Conservation (phyloP, 2,329 filamentous ascomycete genomes). For the Fusarium aywerte region DNA sequence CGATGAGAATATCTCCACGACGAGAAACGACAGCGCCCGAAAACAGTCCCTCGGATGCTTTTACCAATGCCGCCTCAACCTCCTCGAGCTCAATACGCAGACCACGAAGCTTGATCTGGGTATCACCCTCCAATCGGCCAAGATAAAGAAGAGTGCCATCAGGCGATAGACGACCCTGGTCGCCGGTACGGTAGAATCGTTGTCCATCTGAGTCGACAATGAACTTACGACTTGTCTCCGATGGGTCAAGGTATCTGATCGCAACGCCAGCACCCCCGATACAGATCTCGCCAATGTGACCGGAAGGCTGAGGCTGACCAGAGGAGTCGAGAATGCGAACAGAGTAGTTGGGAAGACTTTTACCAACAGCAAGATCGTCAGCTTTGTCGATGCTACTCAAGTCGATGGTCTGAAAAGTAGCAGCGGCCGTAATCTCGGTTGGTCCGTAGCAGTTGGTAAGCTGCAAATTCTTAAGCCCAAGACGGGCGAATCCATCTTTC, state of each 20-base stretch:
- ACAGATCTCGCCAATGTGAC: conserved; percentile 9
- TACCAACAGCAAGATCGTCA: neutral
- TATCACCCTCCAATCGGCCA: conserved; percentile 55
- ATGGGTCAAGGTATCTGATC: conserved; percentile 2
- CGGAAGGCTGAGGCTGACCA: neutral
- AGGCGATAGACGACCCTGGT: conserved; percentile 31
- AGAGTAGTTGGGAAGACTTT: neutral
- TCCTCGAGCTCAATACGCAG: conserved; percentile 60
- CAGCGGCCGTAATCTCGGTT: conserved; percentile 37
- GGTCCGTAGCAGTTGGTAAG: conserved; percentile 47
- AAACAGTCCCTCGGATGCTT: neutral
- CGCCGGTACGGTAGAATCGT: conserved; percentile 30
- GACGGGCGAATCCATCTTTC: neutral
- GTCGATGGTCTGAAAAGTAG: neutral
- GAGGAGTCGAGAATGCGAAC: neutral
- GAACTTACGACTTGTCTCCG: conserved; percentile 1
- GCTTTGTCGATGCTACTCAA: neutral
- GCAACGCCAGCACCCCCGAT: conserved; percentile 16
- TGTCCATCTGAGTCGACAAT: neutral
- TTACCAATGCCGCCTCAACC: conserved; percentile 20
- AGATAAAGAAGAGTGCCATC: conserved; percentile 51
- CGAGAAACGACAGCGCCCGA: conserved; percentile 7
- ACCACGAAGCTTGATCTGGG: conserved; percentile 59
- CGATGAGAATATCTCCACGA: neutral
- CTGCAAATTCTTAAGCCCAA: neutral